Percentiles rank a stretch among this genome's conserved stretches.
These are phyloP conservation scores for Pestalotiopsis fici DNA, from an alignment of 2,329 filamentous ascomycete genomes.

Conservation along the genomic window DNA sequence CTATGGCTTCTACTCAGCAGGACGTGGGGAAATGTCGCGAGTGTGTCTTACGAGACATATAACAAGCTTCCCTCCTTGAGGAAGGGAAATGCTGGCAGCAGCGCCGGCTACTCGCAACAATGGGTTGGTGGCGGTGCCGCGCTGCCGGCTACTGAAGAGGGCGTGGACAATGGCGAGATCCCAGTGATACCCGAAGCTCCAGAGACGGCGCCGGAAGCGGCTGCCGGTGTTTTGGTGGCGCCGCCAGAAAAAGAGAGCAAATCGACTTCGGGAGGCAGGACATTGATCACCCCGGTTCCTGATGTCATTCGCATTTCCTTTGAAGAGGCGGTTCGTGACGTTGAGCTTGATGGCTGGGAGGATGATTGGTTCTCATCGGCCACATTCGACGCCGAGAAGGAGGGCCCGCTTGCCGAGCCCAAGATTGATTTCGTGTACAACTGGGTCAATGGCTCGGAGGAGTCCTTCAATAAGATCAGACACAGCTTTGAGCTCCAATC, in stretches of 20 bases:
- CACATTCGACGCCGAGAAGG: constrained; percentile 27
- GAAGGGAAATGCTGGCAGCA: constrained; percentile 7
- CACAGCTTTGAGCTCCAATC: constrained; percentile 39
- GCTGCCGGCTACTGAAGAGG: constrained; percentile 11
- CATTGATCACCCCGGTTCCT: constrained; percentile 27
- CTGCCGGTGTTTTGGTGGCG: background rate
- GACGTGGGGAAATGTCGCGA: constrained; percentile 15
- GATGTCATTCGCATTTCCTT: constrained; percentile 41
- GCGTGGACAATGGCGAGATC: constrained; percentile 4
- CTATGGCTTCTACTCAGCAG: constrained; percentile 18
- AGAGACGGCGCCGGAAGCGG: background rate
- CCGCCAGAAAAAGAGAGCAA: constrained; percentile 9
- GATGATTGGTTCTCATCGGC: constrained; percentile 40
- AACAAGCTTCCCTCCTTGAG: constrained; percentile 21
- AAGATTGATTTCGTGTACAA: constrained; percentile 45
- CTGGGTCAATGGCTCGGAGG: constrained; percentile 44
- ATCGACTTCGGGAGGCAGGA: background rate
- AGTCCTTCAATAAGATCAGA: constrained; percentile 35
- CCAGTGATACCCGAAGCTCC: background rate
- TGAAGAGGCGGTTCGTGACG: constrained; percentile 35
- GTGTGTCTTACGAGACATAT: constrained; percentile 11
- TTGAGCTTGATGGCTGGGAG: constrained; percentile 40
- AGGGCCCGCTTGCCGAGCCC: constrained; percentile 34
- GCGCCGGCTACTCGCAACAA: constrained; percentile 16
- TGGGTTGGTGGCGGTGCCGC: constrained; percentile 24